These are phyloP conservation scores for Erodium moschatum DNA, from an alignment of 441 rosid genomes.

Conservation along the genomic window DNA sequence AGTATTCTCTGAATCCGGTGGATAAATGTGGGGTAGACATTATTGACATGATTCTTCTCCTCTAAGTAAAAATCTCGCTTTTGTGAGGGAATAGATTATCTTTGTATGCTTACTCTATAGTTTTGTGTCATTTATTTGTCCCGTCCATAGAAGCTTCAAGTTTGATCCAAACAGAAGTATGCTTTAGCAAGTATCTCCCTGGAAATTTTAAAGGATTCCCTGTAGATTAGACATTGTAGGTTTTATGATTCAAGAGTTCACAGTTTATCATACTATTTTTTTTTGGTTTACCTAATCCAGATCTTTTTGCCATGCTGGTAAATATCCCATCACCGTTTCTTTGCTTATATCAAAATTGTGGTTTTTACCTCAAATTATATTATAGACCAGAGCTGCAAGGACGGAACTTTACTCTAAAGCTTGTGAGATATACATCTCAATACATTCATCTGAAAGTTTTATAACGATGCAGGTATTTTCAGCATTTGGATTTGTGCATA, in stretches of 20 bases:
- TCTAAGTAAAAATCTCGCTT: too few relatives aligned
- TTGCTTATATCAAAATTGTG: not conserved
- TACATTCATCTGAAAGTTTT: slow-evolving; percentile 23
- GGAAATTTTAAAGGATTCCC: not conserved
- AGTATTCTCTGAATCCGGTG: not conserved
- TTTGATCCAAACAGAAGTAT: not conserved
- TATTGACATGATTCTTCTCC: too few relatives aligned
- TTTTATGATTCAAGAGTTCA: not conserved
- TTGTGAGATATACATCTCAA: not conserved
- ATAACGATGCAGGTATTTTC: slow-evolving; percentile 79
- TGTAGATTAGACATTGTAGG: not conserved
- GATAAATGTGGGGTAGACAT: not conserved
- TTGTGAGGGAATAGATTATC: too few relatives aligned
- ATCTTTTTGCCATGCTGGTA: not conserved
- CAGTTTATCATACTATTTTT: not conserved
- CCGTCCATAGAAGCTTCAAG: too few relatives aligned
- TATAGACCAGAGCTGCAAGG: too few relatives aligned
- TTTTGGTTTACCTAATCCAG: not conserved
- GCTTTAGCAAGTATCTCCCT: not conserved
- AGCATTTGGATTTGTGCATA: slow-evolving; percentile 95
- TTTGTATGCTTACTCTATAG: too few relatives aligned
- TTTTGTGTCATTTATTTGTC: too few relatives aligned
- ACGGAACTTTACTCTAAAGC: not conserved
- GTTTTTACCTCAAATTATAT: too few relatives aligned
- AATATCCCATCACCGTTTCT: not conserved